A percentile compares a stretch with the other conserved stretches of the same genome.
Evolutionary conservation across 163 green algal species (phyloP).

Genomic region (Scenedesmus sp.): DNA sequence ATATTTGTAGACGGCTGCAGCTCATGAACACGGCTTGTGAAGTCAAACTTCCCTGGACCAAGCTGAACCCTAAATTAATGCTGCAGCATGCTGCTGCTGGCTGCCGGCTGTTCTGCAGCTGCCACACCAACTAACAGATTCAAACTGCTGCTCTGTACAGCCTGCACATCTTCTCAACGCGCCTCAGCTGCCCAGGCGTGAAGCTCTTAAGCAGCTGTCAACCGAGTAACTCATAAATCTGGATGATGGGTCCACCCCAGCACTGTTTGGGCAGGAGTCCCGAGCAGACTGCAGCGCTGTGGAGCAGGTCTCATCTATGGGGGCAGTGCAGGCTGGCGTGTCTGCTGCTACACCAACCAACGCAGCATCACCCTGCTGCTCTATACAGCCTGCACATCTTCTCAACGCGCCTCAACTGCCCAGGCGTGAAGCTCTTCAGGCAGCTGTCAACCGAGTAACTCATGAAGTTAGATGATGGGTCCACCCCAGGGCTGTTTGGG

Average conservation of each 20-base stretch:
- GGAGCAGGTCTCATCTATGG: not conserved
- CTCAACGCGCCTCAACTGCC: not conserved
- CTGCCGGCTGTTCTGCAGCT: too few relatives aligned
- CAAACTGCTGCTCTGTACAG: not conserved
- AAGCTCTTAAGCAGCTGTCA: not conserved
- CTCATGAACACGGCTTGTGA: too few relatives aligned
- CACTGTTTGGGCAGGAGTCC: not conserved
- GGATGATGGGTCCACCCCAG: not conserved
- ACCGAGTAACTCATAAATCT: constrained; percentile 12
- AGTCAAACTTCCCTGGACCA: too few relatives aligned
- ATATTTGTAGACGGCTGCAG: too few relatives aligned
- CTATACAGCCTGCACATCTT: not conserved
- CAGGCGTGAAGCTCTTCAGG: not conserved
- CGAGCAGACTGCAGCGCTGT: not conserved
- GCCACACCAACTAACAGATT: too few relatives aligned
- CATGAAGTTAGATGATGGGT: constrained; percentile 3
- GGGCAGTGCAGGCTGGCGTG: not conserved
- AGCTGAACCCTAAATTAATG: too few relatives aligned
- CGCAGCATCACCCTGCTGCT: not conserved
- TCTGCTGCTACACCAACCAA: not conserved
- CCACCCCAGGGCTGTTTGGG: not conserved
- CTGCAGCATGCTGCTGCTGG: too few relatives aligned
- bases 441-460: constrained; percentile 3
- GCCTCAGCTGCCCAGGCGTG: not conserved
- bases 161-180: constrained; percentile 1